Evolutionary conservation across 2,329 filamentous ascomycete species (phyloP).

Genomic region (Chaetomiaceae sp.): DNA sequence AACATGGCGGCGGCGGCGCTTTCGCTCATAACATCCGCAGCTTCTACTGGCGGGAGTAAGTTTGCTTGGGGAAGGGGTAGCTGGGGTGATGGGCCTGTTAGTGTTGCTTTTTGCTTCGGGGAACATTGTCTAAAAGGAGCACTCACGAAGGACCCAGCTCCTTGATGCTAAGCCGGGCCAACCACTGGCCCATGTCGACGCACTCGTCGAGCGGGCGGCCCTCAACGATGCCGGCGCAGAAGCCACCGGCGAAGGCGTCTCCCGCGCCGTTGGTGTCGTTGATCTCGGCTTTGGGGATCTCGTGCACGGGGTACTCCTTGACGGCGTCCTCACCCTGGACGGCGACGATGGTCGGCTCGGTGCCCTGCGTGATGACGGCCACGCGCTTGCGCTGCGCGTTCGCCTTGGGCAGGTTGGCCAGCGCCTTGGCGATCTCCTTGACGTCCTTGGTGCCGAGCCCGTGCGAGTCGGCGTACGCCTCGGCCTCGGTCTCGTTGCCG

Average conservation of each 20-base stretch:
- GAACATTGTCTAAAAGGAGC: conserved; percentile 7
- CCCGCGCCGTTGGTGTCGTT: conserved; percentile 95
- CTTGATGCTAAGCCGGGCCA: conserved; percentile 87
- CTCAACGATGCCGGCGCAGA: conserved; percentile 82
- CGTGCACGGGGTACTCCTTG: conserved; percentile 73
- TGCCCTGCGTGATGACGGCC: conserved; percentile 93
- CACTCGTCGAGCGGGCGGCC: conserved; percentile 71
- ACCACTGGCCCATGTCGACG: conserved; percentile 93
- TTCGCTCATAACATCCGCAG: no score
- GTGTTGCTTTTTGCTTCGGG: neutral
- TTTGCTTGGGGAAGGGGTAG: conserved; percentile 77
- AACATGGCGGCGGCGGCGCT: no score
- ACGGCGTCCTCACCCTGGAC: conserved; percentile 63
- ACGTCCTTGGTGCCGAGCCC: conserved; percentile 68
- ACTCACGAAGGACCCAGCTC: conserved; percentile 94
- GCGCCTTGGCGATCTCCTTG: conserved; percentile 74
- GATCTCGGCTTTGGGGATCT: conserved; percentile 71
- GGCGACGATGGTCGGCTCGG: conserved; percentile 80
- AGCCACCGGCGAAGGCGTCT: conserved; percentile 93
- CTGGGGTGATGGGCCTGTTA: conserved; percentile 36
- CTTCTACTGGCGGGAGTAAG: conserved; percentile 48
- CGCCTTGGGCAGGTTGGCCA: conserved; percentile 87
- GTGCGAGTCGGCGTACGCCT: conserved; percentile 79
- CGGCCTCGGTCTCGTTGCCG: conserved; percentile 94
- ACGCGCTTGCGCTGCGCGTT: conserved; percentile 78